These are phyloP conservation scores for Sambucus nigra DNA, from an alignment of 129 eudicot genomes.

Conservation along the genomic window DNA sequence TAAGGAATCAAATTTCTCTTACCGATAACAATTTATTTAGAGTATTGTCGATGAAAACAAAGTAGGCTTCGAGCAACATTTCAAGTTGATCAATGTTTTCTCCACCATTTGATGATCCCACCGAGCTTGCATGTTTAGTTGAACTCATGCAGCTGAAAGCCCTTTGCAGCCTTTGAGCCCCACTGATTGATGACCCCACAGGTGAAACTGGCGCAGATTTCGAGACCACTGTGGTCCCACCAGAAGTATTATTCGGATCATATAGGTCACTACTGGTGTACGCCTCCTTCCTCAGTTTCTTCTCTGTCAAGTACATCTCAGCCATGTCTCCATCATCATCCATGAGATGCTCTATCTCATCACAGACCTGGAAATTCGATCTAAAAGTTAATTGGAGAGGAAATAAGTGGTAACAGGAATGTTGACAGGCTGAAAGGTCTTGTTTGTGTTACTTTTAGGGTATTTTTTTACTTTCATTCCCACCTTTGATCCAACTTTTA, in stretches of 20 bases:
- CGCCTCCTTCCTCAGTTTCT: constrained; percentile 62
- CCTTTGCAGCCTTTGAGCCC: constrained; percentile 50
- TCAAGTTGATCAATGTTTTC: constrained; percentile 97
- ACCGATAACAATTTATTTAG: constrained; percentile 86
- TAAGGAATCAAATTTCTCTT: constrained; percentile 18
- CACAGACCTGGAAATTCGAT: constrained; percentile 60
- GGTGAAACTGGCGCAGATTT: constrained; percentile 98
- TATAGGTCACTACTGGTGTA: constrained; percentile 39
- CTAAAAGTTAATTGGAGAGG: constrained; percentile 5
- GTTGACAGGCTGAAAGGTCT: constrained; percentile 1
- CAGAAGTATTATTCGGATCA: constrained; percentile 25
- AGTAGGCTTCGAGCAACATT: constrained; percentile 98
- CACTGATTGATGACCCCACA: constrained; percentile 48
- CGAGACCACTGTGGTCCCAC: constrained; percentile 28
- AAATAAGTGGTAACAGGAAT: constrained; percentile 1
- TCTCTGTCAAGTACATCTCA: constrained; percentile 97
- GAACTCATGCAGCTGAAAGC: constrained; percentile 80
- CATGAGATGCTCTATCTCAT: constrained; percentile 97
- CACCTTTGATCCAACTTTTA: too few species aligned
- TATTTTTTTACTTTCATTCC: neutral
- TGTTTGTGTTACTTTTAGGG: too few species aligned
- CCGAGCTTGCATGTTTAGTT: constrained; percentile 68
- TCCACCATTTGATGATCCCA: constrained; percentile 51
- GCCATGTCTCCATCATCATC: constrained; percentile 99
- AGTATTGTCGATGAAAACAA: constrained; percentile 75